These are phyloP conservation scores for Fusarium chlamydosporum DNA, from an alignment of 2,329 filamentous ascomycete genomes.

Conservation along the genomic window DNA sequence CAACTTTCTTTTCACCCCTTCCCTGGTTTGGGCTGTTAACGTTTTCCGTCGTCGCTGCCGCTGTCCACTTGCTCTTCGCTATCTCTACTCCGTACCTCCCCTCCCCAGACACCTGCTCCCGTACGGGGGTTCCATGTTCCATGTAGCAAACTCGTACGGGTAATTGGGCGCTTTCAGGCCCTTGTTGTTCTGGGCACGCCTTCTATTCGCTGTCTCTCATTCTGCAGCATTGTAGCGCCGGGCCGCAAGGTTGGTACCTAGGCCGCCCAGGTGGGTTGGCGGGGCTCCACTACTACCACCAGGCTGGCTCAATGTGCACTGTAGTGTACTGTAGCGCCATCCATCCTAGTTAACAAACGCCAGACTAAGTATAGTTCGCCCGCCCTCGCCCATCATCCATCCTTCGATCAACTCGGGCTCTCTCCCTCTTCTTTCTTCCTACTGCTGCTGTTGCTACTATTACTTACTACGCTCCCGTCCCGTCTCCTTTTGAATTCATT, in stretches of 20 bases:
- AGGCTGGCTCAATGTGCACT: slow-evolving; percentile 43
- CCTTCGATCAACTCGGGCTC: slow-evolving; percentile 33
- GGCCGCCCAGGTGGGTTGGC: neutral
- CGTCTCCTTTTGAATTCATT: slow-evolving; percentile 13
- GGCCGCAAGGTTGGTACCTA: slow-evolving; percentile 40
- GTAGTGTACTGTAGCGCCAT: slow-evolving; percentile 40
- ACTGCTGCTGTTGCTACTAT: neutral
- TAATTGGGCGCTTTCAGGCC: slow-evolving; percentile 38
- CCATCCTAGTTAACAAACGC: slow-evolving; percentile 44
- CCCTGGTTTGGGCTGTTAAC: slow-evolving; percentile 4
- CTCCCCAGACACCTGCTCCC: slow-evolving; percentile 32
- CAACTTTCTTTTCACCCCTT: slow-evolving; percentile 18
- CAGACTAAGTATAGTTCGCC: slow-evolving; percentile 47
- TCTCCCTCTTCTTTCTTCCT: slow-evolving; percentile 29
- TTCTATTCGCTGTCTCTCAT: slow-evolving; percentile 43
- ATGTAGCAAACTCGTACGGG: slow-evolving; percentile 44
- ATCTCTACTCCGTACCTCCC: slow-evolving; percentile 10
- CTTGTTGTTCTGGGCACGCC: slow-evolving; percentile 24
- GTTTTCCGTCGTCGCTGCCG: slow-evolving; percentile 9
- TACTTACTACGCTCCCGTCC: slow-evolving; percentile 6
- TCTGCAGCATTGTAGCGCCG: slow-evolving; percentile 46
- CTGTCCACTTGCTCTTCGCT: neutral
- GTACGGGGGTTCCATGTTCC: slow-evolving; percentile 32
- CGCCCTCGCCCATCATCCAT: slow-evolving; percentile 43
- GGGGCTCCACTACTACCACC: slow-evolving; percentile 48